These are phyloP conservation scores for Geranium incanum DNA, from an alignment of 441 rosid genomes.

Conservation along the genomic window DNA sequence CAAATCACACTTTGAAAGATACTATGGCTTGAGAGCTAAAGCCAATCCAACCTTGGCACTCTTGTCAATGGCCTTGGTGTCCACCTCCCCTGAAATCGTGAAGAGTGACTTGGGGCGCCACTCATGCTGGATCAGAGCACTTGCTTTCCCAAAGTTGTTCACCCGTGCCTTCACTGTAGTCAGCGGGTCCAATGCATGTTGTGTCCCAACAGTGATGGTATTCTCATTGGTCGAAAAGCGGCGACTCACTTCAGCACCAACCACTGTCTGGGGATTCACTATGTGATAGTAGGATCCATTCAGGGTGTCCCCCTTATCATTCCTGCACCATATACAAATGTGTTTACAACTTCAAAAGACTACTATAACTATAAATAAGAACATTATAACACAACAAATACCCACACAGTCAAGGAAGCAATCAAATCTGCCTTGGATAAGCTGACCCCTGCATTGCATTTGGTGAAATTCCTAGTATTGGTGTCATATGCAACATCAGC, in stretches of 20 bases:
- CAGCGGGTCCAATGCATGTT: conserved; percentile 64
- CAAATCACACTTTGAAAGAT: background rate
- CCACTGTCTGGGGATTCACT: conserved; percentile 53
- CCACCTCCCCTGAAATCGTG: conserved; percentile 68
- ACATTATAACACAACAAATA: background rate
- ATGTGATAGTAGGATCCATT: conserved; percentile 67
- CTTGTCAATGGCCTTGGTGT: conserved; percentile 64
- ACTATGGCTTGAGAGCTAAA: conserved; percentile 67
- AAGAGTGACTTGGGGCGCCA: conserved; percentile 80
- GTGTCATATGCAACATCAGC: conserved; percentile 72
- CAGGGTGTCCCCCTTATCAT: conserved; percentile 62
- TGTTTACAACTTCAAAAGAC: background rate
- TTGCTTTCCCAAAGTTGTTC: conserved; percentile 65
- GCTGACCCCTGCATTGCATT: conserved; percentile 69
- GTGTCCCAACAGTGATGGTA: conserved; percentile 69
- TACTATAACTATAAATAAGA: too few relatives aligned
- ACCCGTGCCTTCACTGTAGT: conserved; percentile 61
- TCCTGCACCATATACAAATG: conserved; percentile 33
- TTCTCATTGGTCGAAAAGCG: conserved; percentile 65
- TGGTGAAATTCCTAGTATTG: conserved; percentile 60
- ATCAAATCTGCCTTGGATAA: conserved; percentile 56
- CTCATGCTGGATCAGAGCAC: conserved; percentile 82
- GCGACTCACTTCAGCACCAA: conserved; percentile 73
- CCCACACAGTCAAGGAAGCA: conserved; percentile 74
- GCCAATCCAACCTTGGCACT: conserved; percentile 80